These are phyloP conservation scores for Dactylonectria estremocensis DNA, from an alignment of 2,329 filamentous ascomycete species.

Conservation along the genomic window DNA sequence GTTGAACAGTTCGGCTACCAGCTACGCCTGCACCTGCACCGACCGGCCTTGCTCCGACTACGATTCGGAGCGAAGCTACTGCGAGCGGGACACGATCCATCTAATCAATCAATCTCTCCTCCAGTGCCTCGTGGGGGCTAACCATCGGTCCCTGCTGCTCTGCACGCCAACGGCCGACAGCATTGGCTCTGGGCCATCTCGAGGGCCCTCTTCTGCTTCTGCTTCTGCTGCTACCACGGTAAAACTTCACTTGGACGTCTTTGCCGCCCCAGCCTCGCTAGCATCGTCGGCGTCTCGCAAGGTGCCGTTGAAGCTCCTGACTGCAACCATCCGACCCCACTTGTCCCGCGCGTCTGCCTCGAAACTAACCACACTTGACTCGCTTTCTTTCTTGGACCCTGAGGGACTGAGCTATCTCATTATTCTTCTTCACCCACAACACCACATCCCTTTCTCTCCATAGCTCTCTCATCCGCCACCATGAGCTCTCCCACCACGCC, in stretches of 20 bases:
- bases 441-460: not conserved
- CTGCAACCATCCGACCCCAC: slow-evolving; percentile 7
- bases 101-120: slow-evolving; percentile 26
- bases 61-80: slow-evolving; percentile 18
- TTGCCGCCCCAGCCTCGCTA: not conserved
- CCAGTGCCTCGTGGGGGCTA: slow-evolving; percentile 5
- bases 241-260: not conserved
- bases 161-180: too few relatives aligned
- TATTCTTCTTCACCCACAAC: not conserved
- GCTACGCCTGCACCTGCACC: not conserved
- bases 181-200: not conserved
- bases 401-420: not conserved
- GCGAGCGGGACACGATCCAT: slow-evolving; percentile 18
- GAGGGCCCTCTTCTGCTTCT: not conserved
- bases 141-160: not conserved
- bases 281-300: not conserved
- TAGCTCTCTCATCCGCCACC: slow-evolving; percentile 26
- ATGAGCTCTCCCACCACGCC: slow-evolving; percentile 53
- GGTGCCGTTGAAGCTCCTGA: not conserved
- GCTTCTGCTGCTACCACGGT: not conserved
- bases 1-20: not conserved
- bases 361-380: not conserved
- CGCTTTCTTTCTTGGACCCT: not conserved
- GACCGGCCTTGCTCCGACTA: not conserved
- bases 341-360: slow-evolving; percentile 3